Percentiles rank a stretch among this genome's conserved stretches.
Conservation (phyloP, 345 rosid species). For the Raphanus sativus region DNA sequence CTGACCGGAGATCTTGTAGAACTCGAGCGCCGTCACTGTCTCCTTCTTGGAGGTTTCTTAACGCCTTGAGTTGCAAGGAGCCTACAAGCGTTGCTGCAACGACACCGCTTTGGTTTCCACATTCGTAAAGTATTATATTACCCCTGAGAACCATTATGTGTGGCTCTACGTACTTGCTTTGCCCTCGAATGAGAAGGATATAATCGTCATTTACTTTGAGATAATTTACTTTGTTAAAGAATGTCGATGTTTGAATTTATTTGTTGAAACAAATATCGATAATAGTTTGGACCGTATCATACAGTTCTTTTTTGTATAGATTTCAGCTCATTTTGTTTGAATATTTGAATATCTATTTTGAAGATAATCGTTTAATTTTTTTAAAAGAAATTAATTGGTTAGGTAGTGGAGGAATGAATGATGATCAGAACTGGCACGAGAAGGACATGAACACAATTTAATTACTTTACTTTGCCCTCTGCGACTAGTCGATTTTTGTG, state of each 20-base stretch:
- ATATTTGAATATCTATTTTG: not conserved
- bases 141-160: not conserved
- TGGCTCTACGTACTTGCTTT: conserved; percentile 9
- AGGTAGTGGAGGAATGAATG: conserved; percentile 36
- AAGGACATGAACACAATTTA: conserved; percentile 38
- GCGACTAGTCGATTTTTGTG: conserved; percentile 19
- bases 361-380: not conserved
- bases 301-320: not conserved
- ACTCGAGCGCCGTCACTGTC: conserved; percentile 29
- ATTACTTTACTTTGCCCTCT: conserved; percentile 19
- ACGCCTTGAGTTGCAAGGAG: conserved; percentile 65
- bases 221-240: conserved; percentile 12
- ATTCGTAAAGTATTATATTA: conserved; percentile 12
- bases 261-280: conserved; percentile 16
- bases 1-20: conserved; percentile 38
- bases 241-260: conserved; percentile 23
- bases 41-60: conserved; percentile 54
- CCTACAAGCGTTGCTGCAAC: conserved; percentile 55
- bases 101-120: conserved; percentile 50
- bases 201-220: conserved; percentile 1
- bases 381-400: not conserved
- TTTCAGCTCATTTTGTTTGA: conserved; percentile 2
- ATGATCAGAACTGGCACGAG: conserved; percentile 49
- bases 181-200: not conserved
- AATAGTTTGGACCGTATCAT: conserved; percentile 11